Conservation (phyloP, 2,329 filamentous ascomycete genomes). For the Aspergillus fischeri region DNA sequence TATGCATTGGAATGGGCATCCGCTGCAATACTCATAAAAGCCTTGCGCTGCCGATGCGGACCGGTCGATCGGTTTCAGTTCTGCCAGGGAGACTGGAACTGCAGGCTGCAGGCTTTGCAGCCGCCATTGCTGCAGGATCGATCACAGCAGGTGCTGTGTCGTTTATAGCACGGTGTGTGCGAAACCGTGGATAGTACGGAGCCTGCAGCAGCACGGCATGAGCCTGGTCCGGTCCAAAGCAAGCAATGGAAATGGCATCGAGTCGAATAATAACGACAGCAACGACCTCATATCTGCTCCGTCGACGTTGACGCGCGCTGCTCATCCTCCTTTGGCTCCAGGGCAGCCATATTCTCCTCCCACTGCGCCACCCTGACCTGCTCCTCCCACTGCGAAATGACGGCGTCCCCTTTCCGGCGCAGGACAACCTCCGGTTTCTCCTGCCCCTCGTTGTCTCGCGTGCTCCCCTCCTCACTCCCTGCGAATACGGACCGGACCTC, state of each 20-base stretch:
- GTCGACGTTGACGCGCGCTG: slow-evolving; percentile 1
- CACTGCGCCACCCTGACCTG: slow-evolving; percentile 30
- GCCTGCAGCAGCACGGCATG: not conserved
- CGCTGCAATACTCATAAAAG: not conserved
- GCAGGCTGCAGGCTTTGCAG: not conserved
- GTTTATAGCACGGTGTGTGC: not conserved
- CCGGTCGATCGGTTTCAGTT: not conserved
- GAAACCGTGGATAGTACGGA: not conserved
- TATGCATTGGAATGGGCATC: not conserved
- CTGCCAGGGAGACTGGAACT: not conserved
- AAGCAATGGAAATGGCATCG: not conserved
- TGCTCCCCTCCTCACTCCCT: slow-evolving; percentile 8
- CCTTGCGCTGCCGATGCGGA: not conserved
- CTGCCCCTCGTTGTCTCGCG: slow-evolving; percentile 8
- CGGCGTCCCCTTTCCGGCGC: slow-evolving; percentile 25
- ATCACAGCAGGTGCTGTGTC: not conserved
- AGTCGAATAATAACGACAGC: not conserved
- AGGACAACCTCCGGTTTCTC: slow-evolving; percentile 28
- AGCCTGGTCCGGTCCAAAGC: not conserved
- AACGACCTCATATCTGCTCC: slow-evolving; percentile 20
- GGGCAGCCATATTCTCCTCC: slow-evolving; percentile 37
- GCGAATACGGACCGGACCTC: slow-evolving; percentile 61
- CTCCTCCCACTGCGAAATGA: slow-evolving; percentile 29
- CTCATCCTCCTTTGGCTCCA: slow-evolving; percentile 28
- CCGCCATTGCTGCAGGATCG: not conserved